Evolutionary conservation across 176 grass and related monocot genomes (phyloP), one percentile per base, ranked within the genome.

Genomic region (Phyllostachys edulis): DNA sequence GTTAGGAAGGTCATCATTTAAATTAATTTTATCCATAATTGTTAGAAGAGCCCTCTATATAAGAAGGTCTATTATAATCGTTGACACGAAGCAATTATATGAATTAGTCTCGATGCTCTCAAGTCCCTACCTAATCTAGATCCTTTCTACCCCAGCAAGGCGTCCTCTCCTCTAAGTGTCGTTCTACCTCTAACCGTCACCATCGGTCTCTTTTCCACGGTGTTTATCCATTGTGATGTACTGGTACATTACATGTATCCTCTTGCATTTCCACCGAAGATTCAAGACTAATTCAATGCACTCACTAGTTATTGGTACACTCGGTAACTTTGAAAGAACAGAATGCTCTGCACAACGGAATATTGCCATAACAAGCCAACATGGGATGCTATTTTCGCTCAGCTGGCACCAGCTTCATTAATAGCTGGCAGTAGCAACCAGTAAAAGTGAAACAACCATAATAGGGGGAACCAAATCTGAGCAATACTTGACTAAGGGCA

Each of bases 381-480:
- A 81, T 20, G 44, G 66, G 26, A 38, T 71, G 71, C 15, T 77
- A 46, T 37, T 70, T 59, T 77, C 50, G 7, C 63, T 75, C 18
- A 75, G 51, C 20, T 85, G 38, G 4, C 7, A 68, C 51, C 26
- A 69, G 63, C 2, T 26, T 63, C 44, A 63, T 37, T 47, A 67
- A 76, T 63, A 49, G 44, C 66, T 54, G 45, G 47, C 9, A 38
- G 21, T 56, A 73, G 40, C 27, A 32, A 75, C 5, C 41, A 63
- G 70, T 42, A 69, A 54, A 86, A 63, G 78, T 71, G 45, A 71
- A 74, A 36, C 51, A 57, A 16, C 39, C 37, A 85, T 4, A 71
- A 71, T 14, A 57, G 44, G 63, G 56, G 45, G 65, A 55, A 45
- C 83, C 45, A 46, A 82, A 76, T 51, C 62, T 71, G 54, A 71